Evolutionary conservation across 306 rosid genomes (phyloP).

Genomic region (Leucaena leucocephala): DNA sequence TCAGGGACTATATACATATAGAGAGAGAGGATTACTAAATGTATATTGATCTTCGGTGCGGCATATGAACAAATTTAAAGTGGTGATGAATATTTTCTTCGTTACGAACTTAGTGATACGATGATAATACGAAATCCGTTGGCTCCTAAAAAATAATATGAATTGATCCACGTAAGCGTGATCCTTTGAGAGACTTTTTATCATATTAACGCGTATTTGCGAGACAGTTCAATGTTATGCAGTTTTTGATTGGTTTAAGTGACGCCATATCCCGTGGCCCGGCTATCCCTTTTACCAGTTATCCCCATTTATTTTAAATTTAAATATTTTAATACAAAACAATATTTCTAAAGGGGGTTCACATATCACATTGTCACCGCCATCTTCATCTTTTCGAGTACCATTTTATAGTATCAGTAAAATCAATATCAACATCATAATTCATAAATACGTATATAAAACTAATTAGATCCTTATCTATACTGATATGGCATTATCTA

Average conservation of each 20-base stretch:
- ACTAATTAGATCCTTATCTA: background rate
- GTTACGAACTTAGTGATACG: background rate
- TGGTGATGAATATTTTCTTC: constrained; percentile 2
- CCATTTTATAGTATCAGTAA: background rate
- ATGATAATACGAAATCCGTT: background rate
- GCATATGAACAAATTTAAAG: background rate
- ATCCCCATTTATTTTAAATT: too few relatives aligned
- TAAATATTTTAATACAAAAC: too few relatives aligned
- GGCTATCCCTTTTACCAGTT: too few relatives aligned
- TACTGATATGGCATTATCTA: too few relatives aligned
- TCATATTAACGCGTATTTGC: background rate
- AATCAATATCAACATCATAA: background rate
- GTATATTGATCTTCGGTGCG: background rate
- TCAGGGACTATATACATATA: background rate
- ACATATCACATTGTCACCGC: too few relatives aligned
- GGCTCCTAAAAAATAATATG: background rate
- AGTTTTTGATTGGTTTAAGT: constrained; percentile 15
- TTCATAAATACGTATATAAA: background rate
- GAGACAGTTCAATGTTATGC: background rate
- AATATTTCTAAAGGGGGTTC: too few relatives aligned
- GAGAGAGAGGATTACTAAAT: too few relatives aligned
- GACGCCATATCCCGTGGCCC: background rate
- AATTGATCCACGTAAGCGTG: background rate
- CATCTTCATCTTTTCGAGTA: too few relatives aligned
- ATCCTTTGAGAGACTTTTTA: too few relatives aligned